Evolutionary conservation across 2,329 filamentous ascomycete species (phyloP), one percentile per base, ranked within the genome.

Genomic region (Alternaria panax): DNA sequence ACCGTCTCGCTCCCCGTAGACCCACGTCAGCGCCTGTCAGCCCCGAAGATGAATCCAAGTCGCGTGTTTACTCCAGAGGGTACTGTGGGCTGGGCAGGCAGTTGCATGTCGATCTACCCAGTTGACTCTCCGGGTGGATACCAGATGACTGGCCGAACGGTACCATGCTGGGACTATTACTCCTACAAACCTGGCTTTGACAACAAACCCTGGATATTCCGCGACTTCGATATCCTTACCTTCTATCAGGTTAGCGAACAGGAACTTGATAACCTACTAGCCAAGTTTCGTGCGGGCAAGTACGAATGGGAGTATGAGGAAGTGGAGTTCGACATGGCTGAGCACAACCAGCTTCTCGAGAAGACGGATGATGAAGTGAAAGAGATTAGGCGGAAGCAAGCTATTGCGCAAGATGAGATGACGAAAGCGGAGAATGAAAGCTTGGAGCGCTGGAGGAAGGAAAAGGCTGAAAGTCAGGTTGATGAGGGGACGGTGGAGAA

Each of bases 81-180:
- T 3, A 84, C 83, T 0, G 81, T 86, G 0, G 81, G 80, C 1
- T 86, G 84, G 84, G 85, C 84, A 7, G 85, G 85, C 4, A 81
- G 77, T 3, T 86, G 84, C 70, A 83, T 85, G 74, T 79, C 74
- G 0, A 78, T 87, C 12, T 87, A 87, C 59, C 84, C 84, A 4
- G 84, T 86, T 14, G 85, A 87, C 61, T 82, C 80, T 0, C 85
- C 85, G 0, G 85, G 85, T 5, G 85, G 85, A 0, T 87, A 87
- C 59, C 83, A 85, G 73, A 81, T 85, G 73, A 82, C 80, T 0
- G 84, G 83, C 0, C 77, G 83, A 50, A 86, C 84, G 0, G 81
- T 86, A 3, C 83, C 83, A 0, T 82, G 83, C 16, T 83, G 84
- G 45, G 86, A 87, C 62, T 81, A 82, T 36, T 79, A 85, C 7